phyloP scores from a whole-genome alignment of 305 asterid species.

The Rubia balearica region DNA sequence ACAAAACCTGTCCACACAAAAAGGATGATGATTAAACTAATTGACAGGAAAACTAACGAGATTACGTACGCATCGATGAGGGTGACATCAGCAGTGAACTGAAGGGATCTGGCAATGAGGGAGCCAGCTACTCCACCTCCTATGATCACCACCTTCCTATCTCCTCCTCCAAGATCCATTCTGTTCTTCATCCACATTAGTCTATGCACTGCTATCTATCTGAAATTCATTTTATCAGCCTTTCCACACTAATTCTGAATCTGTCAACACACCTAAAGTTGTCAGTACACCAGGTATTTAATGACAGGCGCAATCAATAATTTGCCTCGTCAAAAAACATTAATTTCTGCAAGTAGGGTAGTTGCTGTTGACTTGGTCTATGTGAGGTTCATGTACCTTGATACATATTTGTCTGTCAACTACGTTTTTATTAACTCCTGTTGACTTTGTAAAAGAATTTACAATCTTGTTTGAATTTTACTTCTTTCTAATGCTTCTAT shows the following conservation, averaged over 20 bases:
- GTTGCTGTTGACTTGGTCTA: background rate
- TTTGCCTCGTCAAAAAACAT: background rate
- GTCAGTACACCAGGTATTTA: background rate
- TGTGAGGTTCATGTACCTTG: background rate
- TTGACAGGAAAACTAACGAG: background rate
- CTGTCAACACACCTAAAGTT: background rate
- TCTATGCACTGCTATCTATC: background rate
- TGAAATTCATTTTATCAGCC: background rate
- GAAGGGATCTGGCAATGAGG: conserved; percentile 66
- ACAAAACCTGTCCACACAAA: background rate
- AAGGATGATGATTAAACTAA: background rate
- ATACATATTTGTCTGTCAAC: background rate
- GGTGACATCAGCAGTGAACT: conserved; percentile 65
- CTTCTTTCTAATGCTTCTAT: too few relatives aligned
- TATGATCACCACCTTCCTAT: conserved; percentile 76
- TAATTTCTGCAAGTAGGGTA: background rate
- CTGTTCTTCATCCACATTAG: conserved; percentile 22
- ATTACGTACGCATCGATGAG: conserved; percentile 64
- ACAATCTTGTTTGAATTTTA: too few relatives aligned
- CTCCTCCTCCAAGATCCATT: conserved; percentile 40
- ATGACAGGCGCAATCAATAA: background rate
- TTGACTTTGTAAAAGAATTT: background rate
- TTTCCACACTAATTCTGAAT: background rate
- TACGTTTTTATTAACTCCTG: background rate
- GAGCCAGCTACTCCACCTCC: conserved; percentile 88